These are phyloP conservation scores for Aspergillus diversus DNA, from an alignment of 495 filamentous ascomycete genomes.

Conservation along the genomic window DNA sequence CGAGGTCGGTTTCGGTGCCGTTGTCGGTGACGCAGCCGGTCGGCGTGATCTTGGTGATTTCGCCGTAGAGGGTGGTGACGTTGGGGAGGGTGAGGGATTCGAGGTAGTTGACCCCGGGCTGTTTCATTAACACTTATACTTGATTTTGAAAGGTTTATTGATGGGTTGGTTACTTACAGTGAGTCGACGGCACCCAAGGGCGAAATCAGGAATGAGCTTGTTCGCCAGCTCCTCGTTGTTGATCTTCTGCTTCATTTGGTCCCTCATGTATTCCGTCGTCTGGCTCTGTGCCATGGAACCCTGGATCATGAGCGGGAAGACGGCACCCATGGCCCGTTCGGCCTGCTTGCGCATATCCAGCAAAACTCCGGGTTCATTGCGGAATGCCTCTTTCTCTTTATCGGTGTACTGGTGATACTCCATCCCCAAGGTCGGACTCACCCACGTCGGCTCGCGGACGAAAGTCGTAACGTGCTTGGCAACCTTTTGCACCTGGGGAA, in stretches of 20 bases:
- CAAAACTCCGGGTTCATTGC: neutral
- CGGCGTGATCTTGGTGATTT: conserved; percentile 34
- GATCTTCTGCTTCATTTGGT: neutral
- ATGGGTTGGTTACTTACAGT: neutral
- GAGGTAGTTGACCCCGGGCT: conserved; percentile 39
- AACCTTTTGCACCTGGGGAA: conserved; percentile 1
- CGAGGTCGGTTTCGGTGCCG: conserved; percentile 34
- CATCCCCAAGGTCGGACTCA: neutral
- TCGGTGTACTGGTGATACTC: neutral
- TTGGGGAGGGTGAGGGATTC: conserved; percentile 40
- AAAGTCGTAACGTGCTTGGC: conserved; percentile 3
- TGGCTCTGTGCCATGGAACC: conserved; percentile 15
- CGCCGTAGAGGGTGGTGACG: conserved; percentile 30
- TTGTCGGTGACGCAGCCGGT: conserved; percentile 40
- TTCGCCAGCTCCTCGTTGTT: neutral
- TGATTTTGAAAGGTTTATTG: neutral
- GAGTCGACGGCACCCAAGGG: conserved; percentile 11
- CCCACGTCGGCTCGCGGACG: conserved; percentile 2
- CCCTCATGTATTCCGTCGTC: neutral
- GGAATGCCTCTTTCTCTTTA: neutral
- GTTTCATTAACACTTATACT: neutral
- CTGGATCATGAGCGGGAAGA: conserved; percentile 6
- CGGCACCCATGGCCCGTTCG: neutral
- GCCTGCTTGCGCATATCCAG: conserved; percentile 28
- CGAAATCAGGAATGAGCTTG: conserved; percentile 12